Evolutionary conservation across 2,329 filamentous ascomycete genomes (phyloP).

Genomic region (Blastomyces silverae): DNA sequence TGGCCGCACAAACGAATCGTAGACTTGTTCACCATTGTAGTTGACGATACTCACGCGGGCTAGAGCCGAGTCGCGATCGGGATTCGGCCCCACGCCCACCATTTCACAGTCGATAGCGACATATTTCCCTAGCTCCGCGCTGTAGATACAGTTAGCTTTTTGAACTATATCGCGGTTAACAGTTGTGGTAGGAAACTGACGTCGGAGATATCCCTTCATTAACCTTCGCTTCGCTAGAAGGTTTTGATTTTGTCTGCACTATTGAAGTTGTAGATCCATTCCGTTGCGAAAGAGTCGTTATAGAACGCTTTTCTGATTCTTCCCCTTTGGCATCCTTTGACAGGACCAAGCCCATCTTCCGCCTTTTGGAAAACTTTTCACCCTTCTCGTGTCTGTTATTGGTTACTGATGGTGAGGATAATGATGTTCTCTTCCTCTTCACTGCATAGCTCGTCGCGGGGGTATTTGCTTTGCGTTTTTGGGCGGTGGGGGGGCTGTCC

Average conservation of each 20-base stretch:
- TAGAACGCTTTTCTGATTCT: neutral
- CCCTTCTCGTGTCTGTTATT: neutral
- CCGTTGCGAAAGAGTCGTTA: conserved; percentile 7
- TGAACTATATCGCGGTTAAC: neutral
- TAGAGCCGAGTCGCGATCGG: conserved; percentile 63
- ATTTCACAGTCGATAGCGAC: conserved; percentile 95
- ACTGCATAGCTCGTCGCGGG: conserved; percentile 16
- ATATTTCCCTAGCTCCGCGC: conserved; percentile 75
- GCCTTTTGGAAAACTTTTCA: conserved; percentile 3
- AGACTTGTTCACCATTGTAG: conserved; percentile 85
- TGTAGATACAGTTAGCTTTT: conserved; percentile 30
- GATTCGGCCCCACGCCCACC: conserved; percentile 68
- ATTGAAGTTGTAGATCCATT: conserved; percentile 24
- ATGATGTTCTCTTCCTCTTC: conserved; percentile 18
- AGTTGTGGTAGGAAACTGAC: conserved; percentile 29
- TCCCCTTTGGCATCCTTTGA: conserved; percentile 4
- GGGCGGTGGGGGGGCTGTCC: conserved; percentile 22
- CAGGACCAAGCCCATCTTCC: conserved; percentile 7
- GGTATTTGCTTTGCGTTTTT: conserved; percentile 30
- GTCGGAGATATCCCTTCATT: conserved; percentile 55
- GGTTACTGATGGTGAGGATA: conserved; percentile 13
- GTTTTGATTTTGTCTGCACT: neutral
- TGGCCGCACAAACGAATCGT: conserved; percentile 85
- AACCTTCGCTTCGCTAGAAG: conserved; percentile 41
- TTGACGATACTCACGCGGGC: conserved; percentile 88